Percentiles rank a stretch among this genome's conserved stretches.
Evolutionary conservation across 2,329 filamentous ascomycete species (phyloP).

Genomic region (Penicillium sp.): DNA sequence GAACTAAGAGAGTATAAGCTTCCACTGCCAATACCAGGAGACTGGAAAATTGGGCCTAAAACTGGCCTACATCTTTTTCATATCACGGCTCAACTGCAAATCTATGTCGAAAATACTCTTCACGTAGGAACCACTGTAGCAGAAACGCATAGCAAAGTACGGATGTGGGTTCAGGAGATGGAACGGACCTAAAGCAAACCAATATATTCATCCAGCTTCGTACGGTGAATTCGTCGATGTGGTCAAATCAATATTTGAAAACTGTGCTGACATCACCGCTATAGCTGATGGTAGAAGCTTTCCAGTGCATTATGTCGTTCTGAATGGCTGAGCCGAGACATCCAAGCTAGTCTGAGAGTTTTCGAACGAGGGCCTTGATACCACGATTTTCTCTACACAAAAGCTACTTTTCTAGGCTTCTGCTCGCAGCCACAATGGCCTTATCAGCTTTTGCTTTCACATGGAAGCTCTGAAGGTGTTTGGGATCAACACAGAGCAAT

Average conservation of each 20-base stretch:
- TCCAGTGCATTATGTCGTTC: neutral
- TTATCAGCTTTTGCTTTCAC: neutral
- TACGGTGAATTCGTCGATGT: neutral
- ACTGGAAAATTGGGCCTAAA: too few relatives aligned
- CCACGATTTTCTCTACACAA: neutral
- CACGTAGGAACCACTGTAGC: too few relatives aligned
- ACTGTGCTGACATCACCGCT: neutral
- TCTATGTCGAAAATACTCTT: too few relatives aligned
- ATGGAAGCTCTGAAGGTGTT: neutral
- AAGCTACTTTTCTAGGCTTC: neutral
- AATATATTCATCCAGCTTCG: neutral
- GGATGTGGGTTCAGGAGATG: neutral
- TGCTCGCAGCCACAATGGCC: neutral
- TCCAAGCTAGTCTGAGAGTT: neutral
- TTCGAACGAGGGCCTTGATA: neutral
- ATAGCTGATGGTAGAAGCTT: neutral
- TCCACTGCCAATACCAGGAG: too few relatives aligned
- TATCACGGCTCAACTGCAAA: too few relatives aligned
- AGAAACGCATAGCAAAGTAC: neutral
- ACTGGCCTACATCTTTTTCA: too few relatives aligned
- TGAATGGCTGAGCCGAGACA: neutral
- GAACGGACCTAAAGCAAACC: neutral
- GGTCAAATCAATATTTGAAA: neutral
- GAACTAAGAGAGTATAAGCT: too few relatives aligned
- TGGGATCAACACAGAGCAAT: neutral